A percentile compares a stretch with the other conserved stretches of the same genome.
Evolutionary conservation across 2,329 filamentous ascomycete species (phyloP).

Genomic region (Eutypella sp.): DNA sequence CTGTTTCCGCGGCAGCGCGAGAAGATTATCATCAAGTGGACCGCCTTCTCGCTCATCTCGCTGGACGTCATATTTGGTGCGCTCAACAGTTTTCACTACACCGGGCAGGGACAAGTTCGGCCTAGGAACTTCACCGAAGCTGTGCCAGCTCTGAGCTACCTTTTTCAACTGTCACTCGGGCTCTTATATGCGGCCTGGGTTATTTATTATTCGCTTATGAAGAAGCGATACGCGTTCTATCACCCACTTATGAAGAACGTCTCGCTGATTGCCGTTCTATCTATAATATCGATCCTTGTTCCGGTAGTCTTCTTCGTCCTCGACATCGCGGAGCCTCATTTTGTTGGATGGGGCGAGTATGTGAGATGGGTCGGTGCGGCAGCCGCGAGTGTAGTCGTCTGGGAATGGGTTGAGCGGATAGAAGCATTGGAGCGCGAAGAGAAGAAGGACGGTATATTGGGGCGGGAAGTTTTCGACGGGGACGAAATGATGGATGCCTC

Average conservation of each 20-base stretch:
- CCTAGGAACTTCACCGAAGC: constrained; percentile 81
- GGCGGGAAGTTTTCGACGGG: constrained; percentile 86
- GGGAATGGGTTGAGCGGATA: constrained; percentile 96
- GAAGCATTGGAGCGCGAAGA: constrained; percentile 89
- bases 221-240: constrained; percentile 86
- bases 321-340: constrained; percentile 78
- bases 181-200: constrained; percentile 91
- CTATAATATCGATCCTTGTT: constrained; percentile 75
- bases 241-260: constrained; percentile 90
- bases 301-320: constrained; percentile 91
- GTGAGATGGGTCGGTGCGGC: constrained; percentile 95
- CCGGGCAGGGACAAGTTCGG: constrained; percentile 47
- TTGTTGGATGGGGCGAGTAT: constrained; percentile 92
- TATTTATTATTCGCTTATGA: constrained; percentile 87
- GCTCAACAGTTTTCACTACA: constrained; percentile 75
- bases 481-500: constrained; percentile 80
- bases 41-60: constrained; percentile 87
- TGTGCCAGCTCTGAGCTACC: constrained; percentile 83
- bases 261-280: constrained; percentile 71
- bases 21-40: constrained; percentile 98
- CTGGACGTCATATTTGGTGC: constrained; percentile 88
- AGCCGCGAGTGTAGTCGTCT: constrained; percentile 91
- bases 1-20: constrained; percentile 95
- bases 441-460: constrained; percentile 87
- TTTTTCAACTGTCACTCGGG: constrained; percentile 83